phyloP scores from a whole-genome alignment of 1,139 yeast genomes.

The Geotrichum reessii region DNA sequence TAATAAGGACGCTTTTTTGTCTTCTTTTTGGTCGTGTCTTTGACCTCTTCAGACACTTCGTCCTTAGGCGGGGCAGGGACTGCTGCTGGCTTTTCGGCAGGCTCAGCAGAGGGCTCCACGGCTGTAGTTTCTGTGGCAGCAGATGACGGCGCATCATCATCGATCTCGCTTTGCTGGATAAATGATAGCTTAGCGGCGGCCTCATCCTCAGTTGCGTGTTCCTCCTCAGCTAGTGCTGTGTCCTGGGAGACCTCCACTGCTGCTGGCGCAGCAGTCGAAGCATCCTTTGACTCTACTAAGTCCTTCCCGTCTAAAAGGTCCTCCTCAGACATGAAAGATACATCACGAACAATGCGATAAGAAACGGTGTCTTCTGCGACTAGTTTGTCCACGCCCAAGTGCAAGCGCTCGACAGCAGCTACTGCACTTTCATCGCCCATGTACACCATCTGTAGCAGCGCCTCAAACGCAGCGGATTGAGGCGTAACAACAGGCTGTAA shows the following conservation, averaged over 20 bases:
- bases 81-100: background rate
- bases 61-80: background rate
- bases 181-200: constrained; percentile 8
- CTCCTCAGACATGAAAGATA: constrained; percentile 25
- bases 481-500: constrained; percentile 21
- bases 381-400: constrained; percentile 27
- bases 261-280: background rate
- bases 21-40: constrained; percentile 2
- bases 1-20: constrained; percentile 1
- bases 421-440: constrained; percentile 34
- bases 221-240: background rate
- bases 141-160: constrained; percentile 15
- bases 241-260: background rate
- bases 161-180: constrained; percentile 18
- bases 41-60: background rate
- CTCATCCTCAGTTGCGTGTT: constrained; percentile 8
- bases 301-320: constrained; percentile 22
- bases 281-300: constrained; percentile 10
- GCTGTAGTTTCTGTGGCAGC: constrained; percentile 20
- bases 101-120: constrained; percentile 9
- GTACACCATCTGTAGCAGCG: constrained; percentile 32
- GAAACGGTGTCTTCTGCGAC: constrained; percentile 28
- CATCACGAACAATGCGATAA: constrained; percentile 25
- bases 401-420: constrained; percentile 32
- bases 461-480: constrained; percentile 30